Percentiles rank a stretch among this genome's conserved stretches.
These are phyloP conservation scores for Amorphotheca resinae DNA, from an alignment of 495 filamentous ascomycete species.

Conservation along the genomic window DNA sequence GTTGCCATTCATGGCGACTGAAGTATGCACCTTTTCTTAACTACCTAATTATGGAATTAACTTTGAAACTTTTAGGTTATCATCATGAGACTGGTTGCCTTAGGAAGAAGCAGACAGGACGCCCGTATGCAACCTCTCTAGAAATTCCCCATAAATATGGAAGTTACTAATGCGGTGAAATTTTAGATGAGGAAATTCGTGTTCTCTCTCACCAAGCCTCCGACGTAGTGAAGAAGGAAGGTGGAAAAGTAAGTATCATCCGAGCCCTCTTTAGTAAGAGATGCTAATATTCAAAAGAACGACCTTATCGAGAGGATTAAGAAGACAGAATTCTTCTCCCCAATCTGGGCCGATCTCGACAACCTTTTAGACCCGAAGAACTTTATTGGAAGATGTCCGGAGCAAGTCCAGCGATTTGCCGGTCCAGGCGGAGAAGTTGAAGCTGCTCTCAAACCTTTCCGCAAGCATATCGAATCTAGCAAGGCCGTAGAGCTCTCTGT, in stretches of 20 bases:
- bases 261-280: too few species aligned
- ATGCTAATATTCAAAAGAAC: too few species aligned
- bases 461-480: slow-evolving; percentile 10
- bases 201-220: slow-evolving; percentile 80
- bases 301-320: slow-evolving; percentile 76
- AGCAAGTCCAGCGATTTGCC: slow-evolving; percentile 14
- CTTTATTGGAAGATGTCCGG: slow-evolving; percentile 45
- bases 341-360: slow-evolving; percentile 68
- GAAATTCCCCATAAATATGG: too few species aligned
- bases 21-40: too few species aligned
- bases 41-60: too few species aligned
- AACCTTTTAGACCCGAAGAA: slow-evolving; percentile 54
- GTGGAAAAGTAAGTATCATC: too few species aligned
- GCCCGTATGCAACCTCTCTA: too few species aligned
- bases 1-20: slow-evolving; percentile 84
- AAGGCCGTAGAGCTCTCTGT: slow-evolving; percentile 16
- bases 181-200: slow-evolving; percentile 85
- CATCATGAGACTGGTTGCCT: slow-evolving; percentile 24
- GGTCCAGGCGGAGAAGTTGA: slow-evolving; percentile 13
- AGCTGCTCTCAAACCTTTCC: slow-evolving; percentile 13
- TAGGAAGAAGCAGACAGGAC: slow-evolving; percentile 55
- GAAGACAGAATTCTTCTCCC: slow-evolving; percentile 62
- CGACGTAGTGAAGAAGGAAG: slow-evolving; percentile 65
- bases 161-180: too few species aligned
- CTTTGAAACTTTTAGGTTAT: too few species aligned